Evolutionary conservation across 768 basidiomycete species (phyloP).

Genomic region (Russula abietina): DNA sequence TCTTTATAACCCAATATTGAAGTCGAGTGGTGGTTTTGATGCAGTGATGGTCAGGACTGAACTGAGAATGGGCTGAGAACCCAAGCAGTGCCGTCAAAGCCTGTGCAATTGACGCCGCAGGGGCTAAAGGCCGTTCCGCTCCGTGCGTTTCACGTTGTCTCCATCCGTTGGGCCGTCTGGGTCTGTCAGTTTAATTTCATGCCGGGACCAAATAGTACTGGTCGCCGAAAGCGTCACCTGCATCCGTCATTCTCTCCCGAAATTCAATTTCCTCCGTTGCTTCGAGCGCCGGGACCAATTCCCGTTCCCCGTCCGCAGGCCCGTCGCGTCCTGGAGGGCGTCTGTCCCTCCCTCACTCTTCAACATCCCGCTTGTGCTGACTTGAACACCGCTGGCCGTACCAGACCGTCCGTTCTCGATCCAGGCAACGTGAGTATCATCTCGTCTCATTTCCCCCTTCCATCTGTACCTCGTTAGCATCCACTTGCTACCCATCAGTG

Average conservation of each 20-base stretch:
- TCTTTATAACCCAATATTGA: not conserved
- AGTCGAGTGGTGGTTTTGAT: no score
- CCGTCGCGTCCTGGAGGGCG: conserved; percentile 12
- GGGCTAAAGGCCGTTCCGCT: conserved; percentile 19
- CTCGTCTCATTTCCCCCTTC: not conserved
- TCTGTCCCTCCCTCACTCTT: conserved; percentile 4
- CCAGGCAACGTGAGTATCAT: conserved; percentile 12
- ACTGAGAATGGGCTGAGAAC: not conserved
- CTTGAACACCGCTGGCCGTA: conserved; percentile 6
- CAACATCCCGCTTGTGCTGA: conserved; percentile 13
- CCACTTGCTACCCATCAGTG: not conserved
- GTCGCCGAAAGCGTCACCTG: conserved; percentile 21
- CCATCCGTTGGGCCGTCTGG: not conserved
- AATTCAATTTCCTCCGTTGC: conserved; percentile 19
- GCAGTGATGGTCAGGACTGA: not conserved
- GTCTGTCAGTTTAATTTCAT: conserved; percentile 8
- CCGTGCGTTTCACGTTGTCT: conserved; percentile 19
- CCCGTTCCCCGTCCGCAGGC: conserved; percentile 4
- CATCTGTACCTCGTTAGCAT: not conserved
- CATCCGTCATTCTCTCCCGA: conserved; percentile 22
- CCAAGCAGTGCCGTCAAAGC: not conserved
- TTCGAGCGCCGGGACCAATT: conserved; percentile 20
- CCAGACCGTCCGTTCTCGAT: not conserved
- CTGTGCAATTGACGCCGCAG: not conserved
- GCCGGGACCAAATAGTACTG: conserved; percentile 25